Evolutionary conservation across 202 grass and related monocot species (phyloP), one percentile per base, ranked within the genome.

Genomic region (Carex sylvatica): DNA sequence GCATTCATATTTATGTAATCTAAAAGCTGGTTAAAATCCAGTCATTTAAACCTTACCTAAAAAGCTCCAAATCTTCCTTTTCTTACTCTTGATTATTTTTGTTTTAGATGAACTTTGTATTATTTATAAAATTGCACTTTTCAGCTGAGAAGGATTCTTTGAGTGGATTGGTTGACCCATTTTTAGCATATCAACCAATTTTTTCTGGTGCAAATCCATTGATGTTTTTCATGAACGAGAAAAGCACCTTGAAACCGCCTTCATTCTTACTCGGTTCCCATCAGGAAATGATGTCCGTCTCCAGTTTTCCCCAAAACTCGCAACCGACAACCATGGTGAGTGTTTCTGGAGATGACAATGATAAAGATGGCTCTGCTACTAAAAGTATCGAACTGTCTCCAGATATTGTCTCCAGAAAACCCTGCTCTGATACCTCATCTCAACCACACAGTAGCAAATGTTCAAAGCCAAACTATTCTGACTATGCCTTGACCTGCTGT

Each of bases 341-440:
- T 58, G 52, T 58, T 76, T 33, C 78, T 63, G 78, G 59, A 65
- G 58, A 58, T 58, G 47, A 30, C 23, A 33, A 52, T 74, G 26
- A 58, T 55, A 76, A 35, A 19, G 73, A 56, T 76, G 52, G 6
- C 15, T 76, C 51, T 76, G 13, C 73, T 76, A 56, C 52, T 7
- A 76, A 58, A 8, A 36, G 49, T 76, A 58, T 13, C 51, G 35
- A 35, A 36, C 33, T 35, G 28, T 28, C 2, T 28, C 28, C 28
- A 58, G 51, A 80, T 70, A 42, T 85, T 85, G 59, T 86, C 79
- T 89, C 82, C 77, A 98, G 90, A 86, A 98, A 84, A 52, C 67
- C 88, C 15, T 72, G 80, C 83, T 91, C 80, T 49, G 89, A 89
- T 71, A 85, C 87, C 65, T 89, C 83, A 56, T 93, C 89, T 88